These are phyloP conservation scores for Phytophthora palmivora DNA, from an alignment of 352 stramenopile species.

Conservation along the genomic window DNA sequence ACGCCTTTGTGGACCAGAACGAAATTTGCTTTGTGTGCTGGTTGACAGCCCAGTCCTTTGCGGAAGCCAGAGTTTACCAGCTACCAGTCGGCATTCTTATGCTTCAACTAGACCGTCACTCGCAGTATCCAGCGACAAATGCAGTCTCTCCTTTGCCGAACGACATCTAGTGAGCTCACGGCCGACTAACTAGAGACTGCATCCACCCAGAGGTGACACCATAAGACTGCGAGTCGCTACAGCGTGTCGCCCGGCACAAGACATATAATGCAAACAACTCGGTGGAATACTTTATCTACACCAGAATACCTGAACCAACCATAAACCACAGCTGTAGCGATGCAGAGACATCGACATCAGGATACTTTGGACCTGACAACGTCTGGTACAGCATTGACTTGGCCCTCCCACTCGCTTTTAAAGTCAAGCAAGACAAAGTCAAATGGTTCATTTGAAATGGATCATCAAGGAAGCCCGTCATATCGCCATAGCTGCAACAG, in stretches of 20 bases:
- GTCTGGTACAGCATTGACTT: no score
- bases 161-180: slow-evolving; percentile 19
- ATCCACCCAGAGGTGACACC: slow-evolving; percentile 7
- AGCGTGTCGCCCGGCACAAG: no score
- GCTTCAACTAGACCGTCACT: slow-evolving; percentile 5
- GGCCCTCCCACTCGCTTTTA: no score
- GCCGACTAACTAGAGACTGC: neutral
- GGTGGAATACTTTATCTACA: no score
- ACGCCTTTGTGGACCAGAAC: slow-evolving; percentile 32
- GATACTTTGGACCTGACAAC: no score
- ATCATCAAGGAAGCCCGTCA: no score
- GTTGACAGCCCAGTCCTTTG: slow-evolving; percentile 15
- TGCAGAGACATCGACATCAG: slow-evolving; percentile 5
- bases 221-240: slow-evolving; percentile 1
- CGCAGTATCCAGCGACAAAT: slow-evolving; percentile 13
- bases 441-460: no score
- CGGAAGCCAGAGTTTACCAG: slow-evolving; percentile 28
- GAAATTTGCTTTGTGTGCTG: slow-evolving; percentile 13
- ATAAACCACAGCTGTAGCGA: neutral
- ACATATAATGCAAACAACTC: no score
- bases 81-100: slow-evolving; percentile 19
- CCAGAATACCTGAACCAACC: neutral
- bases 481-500: no score
- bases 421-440: no score
- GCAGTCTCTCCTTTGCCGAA: slow-evolving; percentile 21